phyloP scores from a whole-genome alignment of 2,329 filamentous ascomycete species.

The Verticillium nonalfalfae region DNA sequence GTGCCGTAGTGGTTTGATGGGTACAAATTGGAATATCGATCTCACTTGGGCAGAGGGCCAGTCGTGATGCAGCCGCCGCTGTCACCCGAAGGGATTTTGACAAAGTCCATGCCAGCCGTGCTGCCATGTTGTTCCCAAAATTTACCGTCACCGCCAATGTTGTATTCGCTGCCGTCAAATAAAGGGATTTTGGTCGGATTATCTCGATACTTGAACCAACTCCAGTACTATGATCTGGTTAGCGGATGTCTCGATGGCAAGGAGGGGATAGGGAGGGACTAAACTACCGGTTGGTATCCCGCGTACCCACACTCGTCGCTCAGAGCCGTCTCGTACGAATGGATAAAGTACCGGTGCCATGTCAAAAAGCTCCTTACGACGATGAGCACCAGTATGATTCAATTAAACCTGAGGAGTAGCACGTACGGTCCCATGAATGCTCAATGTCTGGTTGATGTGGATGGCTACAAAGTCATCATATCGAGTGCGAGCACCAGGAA shows the following conservation, averaged over 20 bases:
- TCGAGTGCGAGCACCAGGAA: slow-evolving; percentile 7
- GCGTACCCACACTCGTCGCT: slow-evolving; percentile 10
- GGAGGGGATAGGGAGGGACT: background rate
- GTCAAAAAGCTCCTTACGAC: slow-evolving; percentile 8
- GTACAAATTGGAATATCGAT: too few species aligned
- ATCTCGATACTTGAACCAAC: slow-evolving; percentile 24
- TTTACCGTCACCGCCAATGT: slow-evolving; percentile 30
- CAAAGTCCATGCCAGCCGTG: slow-evolving; percentile 14
- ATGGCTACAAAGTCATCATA: slow-evolving; percentile 15
- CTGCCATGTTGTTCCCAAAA: slow-evolving; percentile 18
- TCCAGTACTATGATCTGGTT: slow-evolving; percentile 21
- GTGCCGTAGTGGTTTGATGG: too few species aligned
- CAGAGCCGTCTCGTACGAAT: slow-evolving; percentile 8
- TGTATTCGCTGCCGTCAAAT: slow-evolving; percentile 31
- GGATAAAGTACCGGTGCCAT: slow-evolving; percentile 12
- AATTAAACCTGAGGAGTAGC: background rate
- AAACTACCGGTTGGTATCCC: slow-evolving; percentile 8
- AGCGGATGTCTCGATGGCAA: background rate
- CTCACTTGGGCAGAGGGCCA: slow-evolving; percentile 21
- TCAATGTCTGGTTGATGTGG: slow-evolving; percentile 7
- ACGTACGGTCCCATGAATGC: slow-evolving; percentile 7
- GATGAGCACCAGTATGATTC: background rate
- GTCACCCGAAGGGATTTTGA: slow-evolving; percentile 24
- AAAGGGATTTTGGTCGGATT: slow-evolving; percentile 25
- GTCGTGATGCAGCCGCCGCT: slow-evolving; percentile 25